Percentiles rank a stretch among this genome's conserved stretches.
Conservation (phyloP, 805 yeast genomes). For the Candida michaelii region DNA sequence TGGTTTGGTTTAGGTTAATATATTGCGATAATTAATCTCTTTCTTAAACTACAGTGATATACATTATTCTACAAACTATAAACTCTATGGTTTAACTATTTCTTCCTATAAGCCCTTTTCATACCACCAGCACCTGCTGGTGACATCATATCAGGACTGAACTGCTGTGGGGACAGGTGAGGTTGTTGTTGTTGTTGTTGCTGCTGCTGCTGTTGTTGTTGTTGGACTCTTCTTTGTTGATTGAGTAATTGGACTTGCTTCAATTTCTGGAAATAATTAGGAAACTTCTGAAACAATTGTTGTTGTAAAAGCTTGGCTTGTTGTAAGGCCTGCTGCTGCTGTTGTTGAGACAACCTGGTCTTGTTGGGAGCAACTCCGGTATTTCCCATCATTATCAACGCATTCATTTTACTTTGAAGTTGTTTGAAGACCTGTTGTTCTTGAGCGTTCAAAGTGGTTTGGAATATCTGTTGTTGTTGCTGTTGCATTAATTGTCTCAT, state of each 20-base stretch:
- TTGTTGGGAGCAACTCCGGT: slow-evolving; percentile 45
- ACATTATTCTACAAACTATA: slow-evolving; percentile 5
- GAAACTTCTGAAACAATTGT: slow-evolving; percentile 36
- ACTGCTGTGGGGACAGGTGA: slow-evolving; percentile 8
- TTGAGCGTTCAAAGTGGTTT: slow-evolving; percentile 37
- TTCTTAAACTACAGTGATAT: slow-evolving; percentile 1
- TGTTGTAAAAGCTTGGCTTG: slow-evolving; percentile 41
- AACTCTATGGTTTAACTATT: not conserved
- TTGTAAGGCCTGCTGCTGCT: slow-evolving; percentile 44
- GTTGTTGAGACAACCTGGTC: slow-evolving; percentile 40
- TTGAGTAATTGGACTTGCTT: slow-evolving; percentile 33
- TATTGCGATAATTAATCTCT: not conserved
- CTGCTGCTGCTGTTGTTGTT: slow-evolving; percentile 15
- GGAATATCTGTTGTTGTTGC: slow-evolving; percentile 48
- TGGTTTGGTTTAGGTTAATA: slow-evolving; percentile 1
- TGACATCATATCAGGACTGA: slow-evolving; percentile 18
- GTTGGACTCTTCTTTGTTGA: slow-evolving; percentile 21
- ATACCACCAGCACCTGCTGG: slow-evolving; percentile 8
- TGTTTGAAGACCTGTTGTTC: slow-evolving; percentile 44
- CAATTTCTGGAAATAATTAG: slow-evolving; percentile 36
- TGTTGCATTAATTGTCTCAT: slow-evolving; percentile 26
- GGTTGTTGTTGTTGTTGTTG: slow-evolving; percentile 17
- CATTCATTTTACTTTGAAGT: slow-evolving; percentile 37
- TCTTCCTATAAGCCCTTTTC: slow-evolving; percentile 8
- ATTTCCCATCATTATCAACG: slow-evolving; percentile 43